Evolutionary conservation across 176 grass and related monocot species (phyloP).

Genomic region (Phoenix roebelenii): DNA sequence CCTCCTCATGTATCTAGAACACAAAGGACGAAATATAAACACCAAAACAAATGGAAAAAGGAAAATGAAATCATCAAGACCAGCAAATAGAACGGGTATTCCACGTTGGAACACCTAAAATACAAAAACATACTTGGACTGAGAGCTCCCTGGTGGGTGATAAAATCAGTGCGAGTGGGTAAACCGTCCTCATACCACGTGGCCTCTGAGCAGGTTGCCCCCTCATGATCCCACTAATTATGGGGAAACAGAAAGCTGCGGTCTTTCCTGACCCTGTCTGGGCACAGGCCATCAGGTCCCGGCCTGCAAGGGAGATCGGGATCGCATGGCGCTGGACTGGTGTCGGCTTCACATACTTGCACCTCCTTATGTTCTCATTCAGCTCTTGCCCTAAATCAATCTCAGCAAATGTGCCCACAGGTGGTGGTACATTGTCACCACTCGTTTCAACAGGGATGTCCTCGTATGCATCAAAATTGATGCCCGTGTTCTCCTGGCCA

Average conservation of each 20-base stretch:
- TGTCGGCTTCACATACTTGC: conserved; percentile 87
- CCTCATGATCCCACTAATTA: conserved; percentile 80
- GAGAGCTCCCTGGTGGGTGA: conserved; percentile 83
- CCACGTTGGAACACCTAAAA: not conserved
- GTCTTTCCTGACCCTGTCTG: conserved; percentile 92
- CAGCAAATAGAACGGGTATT: not conserved
- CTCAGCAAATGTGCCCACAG: conserved; percentile 76
- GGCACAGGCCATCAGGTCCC: conserved; percentile 93
- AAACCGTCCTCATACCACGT: conserved; percentile 53
- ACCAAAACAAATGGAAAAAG: not conserved
- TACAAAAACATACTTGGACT: conserved; percentile 47
- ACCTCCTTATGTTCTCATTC: conserved; percentile 83
- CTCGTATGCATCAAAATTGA: conserved; percentile 93
- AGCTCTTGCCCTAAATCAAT: conserved; percentile 78
- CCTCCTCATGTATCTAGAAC: conserved; percentile 82
- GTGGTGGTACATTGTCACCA: conserved; percentile 62
- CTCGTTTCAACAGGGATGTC: conserved; percentile 86
- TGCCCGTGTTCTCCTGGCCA: conserved; percentile 38
- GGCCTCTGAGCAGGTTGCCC: conserved; percentile 37
- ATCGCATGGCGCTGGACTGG: conserved; percentile 88
- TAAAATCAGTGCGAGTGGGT: conserved; percentile 63
- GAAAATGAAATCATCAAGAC: not conserved
- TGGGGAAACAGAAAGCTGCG: conserved; percentile 77
- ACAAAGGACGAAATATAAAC: conserved; percentile 16
- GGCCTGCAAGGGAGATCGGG: conserved; percentile 53